Evolutionary conservation across 2,329 filamentous ascomycete species (phyloP).

Genomic region (Botryosphaeria agaves): DNA sequence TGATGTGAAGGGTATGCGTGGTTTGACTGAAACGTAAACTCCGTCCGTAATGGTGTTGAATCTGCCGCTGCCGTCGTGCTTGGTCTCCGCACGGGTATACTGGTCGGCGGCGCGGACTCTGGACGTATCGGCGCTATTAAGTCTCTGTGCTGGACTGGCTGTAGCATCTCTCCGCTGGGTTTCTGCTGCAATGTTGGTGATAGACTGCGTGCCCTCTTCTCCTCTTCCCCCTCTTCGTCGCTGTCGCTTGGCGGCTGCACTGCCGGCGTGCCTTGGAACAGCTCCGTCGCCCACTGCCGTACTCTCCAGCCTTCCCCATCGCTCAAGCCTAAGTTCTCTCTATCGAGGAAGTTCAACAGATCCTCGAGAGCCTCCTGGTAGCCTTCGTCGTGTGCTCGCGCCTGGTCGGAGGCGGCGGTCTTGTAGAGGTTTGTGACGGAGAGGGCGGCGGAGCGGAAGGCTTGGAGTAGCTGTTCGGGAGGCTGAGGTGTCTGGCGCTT

Average conservation of each 20-base stretch:
- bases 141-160: constrained; percentile 2
- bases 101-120: constrained; percentile 12
- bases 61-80: constrained; percentile 6
- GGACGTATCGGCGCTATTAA: constrained; percentile 18
- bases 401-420: constrained; percentile 62
- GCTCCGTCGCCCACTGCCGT: constrained; percentile 51
- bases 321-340: constrained; percentile 56
- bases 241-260: constrained; percentile 40
- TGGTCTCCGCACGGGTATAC: constrained; percentile 11
- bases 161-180: constrained; percentile 3
- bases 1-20: constrained; percentile 36
- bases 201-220: constrained; percentile 40
- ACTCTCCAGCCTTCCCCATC: constrained; percentile 62
- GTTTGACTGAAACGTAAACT: constrained; percentile 53
- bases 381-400: constrained; percentile 58
- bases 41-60: constrained; percentile 13
- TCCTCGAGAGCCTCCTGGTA: constrained; percentile 94
- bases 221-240: constrained; percentile 47
- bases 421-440: constrained; percentile 96
- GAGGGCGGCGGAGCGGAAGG: constrained; percentile 82
- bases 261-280: constrained; percentile 44
- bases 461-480: constrained; percentile 47
- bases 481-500: constrained; percentile 17
- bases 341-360: constrained; percentile 69
- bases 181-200: constrained; percentile 36